Conservation (phyloP, 805 yeast genomes). For the Scheffersomyces coipomensis region DNA sequence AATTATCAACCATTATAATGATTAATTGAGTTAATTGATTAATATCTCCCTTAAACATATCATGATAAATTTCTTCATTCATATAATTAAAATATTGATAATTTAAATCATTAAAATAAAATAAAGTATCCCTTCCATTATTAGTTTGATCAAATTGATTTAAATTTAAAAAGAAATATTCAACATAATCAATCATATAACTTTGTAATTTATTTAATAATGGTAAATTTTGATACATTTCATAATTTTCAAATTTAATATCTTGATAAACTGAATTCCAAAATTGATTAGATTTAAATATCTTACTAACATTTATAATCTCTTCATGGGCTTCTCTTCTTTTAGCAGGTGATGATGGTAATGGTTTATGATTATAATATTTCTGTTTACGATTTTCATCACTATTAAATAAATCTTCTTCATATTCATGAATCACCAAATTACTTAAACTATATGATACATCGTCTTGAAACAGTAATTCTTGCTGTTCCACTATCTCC, state of each 20-base stretch:
- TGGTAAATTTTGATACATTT: constrained; percentile 17
- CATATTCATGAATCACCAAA: background rate
- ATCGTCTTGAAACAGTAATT: no score
- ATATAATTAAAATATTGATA: constrained; percentile 18
- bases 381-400: background rate
- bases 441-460: background rate
- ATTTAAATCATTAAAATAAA: constrained; percentile 20
- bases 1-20: constrained; percentile 16
- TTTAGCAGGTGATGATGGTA: background rate
- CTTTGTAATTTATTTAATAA: constrained; percentile 13
- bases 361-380: background rate
- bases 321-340: background rate
- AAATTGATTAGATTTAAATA: constrained; percentile 17
- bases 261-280: constrained; percentile 33
- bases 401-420: background rate
- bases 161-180: constrained; percentile 18
- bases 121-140: constrained; percentile 9
- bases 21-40: constrained; percentile 11
- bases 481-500: no score
- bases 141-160: constrained; percentile 3
- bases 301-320: constrained; percentile 5
- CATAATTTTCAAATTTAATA: constrained; percentile 18
- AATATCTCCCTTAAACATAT: constrained; percentile 7
- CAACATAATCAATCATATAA: constrained; percentile 21
- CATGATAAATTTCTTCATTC: constrained; percentile 8